Conservation (phyloP, 1,139 yeast genomes). For the Geotrichum klebahnii region DNA sequence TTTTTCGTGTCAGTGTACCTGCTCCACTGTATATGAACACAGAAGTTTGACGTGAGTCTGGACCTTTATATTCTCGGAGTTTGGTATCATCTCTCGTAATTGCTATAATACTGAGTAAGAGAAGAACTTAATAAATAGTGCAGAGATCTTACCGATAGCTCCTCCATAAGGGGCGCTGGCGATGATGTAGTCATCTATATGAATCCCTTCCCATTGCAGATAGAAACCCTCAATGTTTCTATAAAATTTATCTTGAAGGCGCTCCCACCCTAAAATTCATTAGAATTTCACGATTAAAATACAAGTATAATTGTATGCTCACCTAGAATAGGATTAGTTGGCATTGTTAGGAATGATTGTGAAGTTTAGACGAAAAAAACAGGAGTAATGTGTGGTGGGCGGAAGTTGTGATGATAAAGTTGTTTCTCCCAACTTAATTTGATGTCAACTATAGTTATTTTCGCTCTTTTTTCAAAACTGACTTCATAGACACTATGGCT, state of each 20-base stretch:
- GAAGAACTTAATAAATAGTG: no score
- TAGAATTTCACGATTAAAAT: neutral
- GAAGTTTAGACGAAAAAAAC: neutral
- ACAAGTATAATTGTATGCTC: neutral
- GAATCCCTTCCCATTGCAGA: slow-evolving; percentile 36
- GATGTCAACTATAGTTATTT: neutral
- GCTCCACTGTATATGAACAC: slow-evolving; percentile 53
- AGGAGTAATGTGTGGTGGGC: neutral
- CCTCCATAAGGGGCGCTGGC: slow-evolving; percentile 47
- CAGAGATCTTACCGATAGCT: slow-evolving; percentile 41
- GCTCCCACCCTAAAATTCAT: slow-evolving; percentile 34
- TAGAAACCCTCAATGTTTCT: slow-evolving; percentile 38
- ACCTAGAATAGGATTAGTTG: slow-evolving; percentile 23
- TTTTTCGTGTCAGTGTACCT: slow-evolving; percentile 48
- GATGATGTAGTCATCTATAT: slow-evolving; percentile 37
- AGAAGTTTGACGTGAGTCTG: slow-evolving; percentile 27
- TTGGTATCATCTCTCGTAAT: slow-evolving; percentile 29
- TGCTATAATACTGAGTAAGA: slow-evolving; percentile 20
- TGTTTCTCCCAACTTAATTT: neutral
- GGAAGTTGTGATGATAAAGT: neutral
- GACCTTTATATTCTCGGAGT: slow-evolving; percentile 32
- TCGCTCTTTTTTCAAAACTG: neutral
- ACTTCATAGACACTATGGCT: slow-evolving; percentile 4
- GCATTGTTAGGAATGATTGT: slow-evolving; percentile 19
- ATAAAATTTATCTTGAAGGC: slow-evolving; percentile 37